phyloP scores from a whole-genome alignment of 2,329 filamentous ascomycete genomes.

The Rasamsonia emersonii region DNA sequence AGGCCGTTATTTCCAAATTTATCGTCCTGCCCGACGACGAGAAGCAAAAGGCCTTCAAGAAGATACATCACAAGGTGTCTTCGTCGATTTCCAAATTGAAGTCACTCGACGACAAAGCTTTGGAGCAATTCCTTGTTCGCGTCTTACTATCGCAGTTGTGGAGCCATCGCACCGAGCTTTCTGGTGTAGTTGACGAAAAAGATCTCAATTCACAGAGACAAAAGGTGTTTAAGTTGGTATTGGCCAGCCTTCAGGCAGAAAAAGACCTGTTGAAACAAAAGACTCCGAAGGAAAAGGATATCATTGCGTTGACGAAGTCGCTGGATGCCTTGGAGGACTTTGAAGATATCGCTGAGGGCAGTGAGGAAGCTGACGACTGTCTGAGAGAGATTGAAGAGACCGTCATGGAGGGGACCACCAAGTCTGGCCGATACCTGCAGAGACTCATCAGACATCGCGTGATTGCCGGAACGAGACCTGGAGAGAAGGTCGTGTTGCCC shows the following conservation, averaged over 20 bases:
- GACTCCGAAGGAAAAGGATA: conserved; percentile 17
- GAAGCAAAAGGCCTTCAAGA: conserved; percentile 25
- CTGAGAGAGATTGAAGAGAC: conserved; percentile 26
- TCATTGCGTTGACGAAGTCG: conserved; percentile 27
- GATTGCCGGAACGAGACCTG: conserved; percentile 20
- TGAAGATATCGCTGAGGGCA: conserved; percentile 26
- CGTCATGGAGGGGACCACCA: conserved; percentile 25
- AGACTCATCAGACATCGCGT: conserved; percentile 26
- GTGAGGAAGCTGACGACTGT: conserved; percentile 26
- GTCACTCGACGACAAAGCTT: conserved; percentile 23
- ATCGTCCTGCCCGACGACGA: conserved; percentile 26
- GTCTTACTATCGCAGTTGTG: conserved; percentile 28
- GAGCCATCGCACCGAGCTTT: conserved; percentile 22
- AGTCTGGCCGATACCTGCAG: conserved; percentile 19
- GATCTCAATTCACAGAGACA: conserved; percentile 24
- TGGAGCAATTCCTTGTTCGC: conserved; percentile 28
- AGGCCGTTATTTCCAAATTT: conserved; percentile 26
- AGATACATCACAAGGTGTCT: conserved; percentile 24
- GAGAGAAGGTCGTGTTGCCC: conserved; percentile 19
- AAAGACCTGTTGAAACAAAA: conserved; percentile 28
- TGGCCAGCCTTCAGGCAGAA: conserved; percentile 27
- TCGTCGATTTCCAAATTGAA: conserved; percentile 22
- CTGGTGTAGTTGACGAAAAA: conserved; percentile 18
- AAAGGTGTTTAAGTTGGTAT: conserved; percentile 24
- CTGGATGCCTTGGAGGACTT: conserved; percentile 33